Evolutionary conservation across 495 filamentous ascomycete species (phyloP), one percentile per base, ranked within the genome.

Genomic region (Thermochaetoides thermophila): DNA sequence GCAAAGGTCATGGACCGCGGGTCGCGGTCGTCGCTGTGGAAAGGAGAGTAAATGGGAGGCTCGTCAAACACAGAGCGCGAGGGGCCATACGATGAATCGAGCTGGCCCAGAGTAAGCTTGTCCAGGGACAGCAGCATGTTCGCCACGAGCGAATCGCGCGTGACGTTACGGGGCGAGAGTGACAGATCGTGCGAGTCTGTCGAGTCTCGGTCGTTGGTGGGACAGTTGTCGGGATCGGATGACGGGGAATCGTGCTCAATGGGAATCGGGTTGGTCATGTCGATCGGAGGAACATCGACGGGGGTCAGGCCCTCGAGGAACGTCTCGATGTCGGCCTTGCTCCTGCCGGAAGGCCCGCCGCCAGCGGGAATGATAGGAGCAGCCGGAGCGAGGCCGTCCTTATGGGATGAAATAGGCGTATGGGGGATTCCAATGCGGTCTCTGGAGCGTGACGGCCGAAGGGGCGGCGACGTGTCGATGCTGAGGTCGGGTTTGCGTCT

Each of bases 81-180:
- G 18, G 31, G 25, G 28, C 43, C 45, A 21, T 37, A 37, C 1
- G 41, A 35, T 9, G 32, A 23, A 40, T 56, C 58, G 13, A 60
- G 52, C 43, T 68, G 68, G 4, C 69, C 65, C 37, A 70, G 60
- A 8, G 68, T 70, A 49, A 84, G 71, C 59, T 82, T 78, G 55
- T 91, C 84, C 37, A 95, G 71, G 12, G 86, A 92, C 19, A 85
- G 68, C 9, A 95, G 70, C 74, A 95, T 84, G 47, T 92, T 86
- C 53, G 86, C 81, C 27, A 95, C 79, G 29, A 95, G 74, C 15
- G 85, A 93, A 43, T 84, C 81, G 31, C 85, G 74, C 17, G 76
- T 76, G 40, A 78, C 73, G 50, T 84, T 76, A 35, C 76, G 65
- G 30, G 77, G 64, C 6, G 77, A 73, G 31, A 92, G 61, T 20